Base-by-base conservation (phyloP, 495 filamentous ascomycete species). In the Zalerion maritima region DNA sequence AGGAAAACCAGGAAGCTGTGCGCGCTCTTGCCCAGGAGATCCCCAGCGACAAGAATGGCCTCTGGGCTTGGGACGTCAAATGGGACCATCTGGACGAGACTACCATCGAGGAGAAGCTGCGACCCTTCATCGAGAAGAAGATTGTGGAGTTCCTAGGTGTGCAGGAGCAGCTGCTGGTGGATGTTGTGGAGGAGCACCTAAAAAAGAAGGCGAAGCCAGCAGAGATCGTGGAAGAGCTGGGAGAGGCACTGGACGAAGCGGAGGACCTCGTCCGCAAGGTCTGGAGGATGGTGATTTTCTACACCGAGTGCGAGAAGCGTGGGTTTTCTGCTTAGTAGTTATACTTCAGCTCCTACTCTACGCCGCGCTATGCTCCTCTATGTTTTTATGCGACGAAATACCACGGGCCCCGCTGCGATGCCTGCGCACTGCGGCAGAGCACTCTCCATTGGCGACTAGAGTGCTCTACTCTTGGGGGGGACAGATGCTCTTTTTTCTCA, bases 211-310 rank as follows among this genome's bases (percentile, higher is more conserved):
- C 71, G 11, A 64, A 63, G 37, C 85, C 89, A 14, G 69, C 74
- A 47, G 81, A 81, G 21, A 52, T 97, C 37, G 83, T 92, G 13
- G 78, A 80, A 40, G 75, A 87, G 36, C 51, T 97, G 23, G 77
- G 77, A 47, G 81, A 79, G 61, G 82, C 85, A 50, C 62, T 75
- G 48, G 89, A 97, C 47, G 91, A 96, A 42, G 85, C 85, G 3
- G 86, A 93, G 50, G 79, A 76, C 6, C 58, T 97, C 40, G 89
- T 96, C 12, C 87, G 80, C 69, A 96, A 94, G 56, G 66, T 97
- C 16, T 97, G 89, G 89, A 71, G 89, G 25, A 91, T 96, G 85
- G 70, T 94, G 28, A 94, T 96, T 50, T 96, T 94, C 75, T 96
- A 85, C 44, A 87, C 81, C 15, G 89, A 97, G 57, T 78, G 75